These are phyloP conservation scores for Cinnamomum micranthum DNA, from an alignment of 164 flowering plant genomes.

Conservation along the genomic window DNA sequence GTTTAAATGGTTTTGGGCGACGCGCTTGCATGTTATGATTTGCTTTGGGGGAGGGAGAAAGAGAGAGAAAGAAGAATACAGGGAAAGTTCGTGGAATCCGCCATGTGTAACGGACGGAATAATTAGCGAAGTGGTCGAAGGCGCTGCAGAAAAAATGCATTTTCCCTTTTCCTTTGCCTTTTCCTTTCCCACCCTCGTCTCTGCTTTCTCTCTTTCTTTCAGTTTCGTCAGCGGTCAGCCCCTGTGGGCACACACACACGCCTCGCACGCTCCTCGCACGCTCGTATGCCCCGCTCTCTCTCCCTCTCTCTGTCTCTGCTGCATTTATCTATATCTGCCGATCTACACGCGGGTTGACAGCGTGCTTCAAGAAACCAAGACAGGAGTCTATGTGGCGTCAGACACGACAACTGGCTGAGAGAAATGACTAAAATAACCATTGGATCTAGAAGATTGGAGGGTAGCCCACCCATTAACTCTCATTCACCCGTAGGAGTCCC, in stretches of 20 bases:
- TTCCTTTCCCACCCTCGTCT: not conserved
- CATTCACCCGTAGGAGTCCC: too few relatives aligned
- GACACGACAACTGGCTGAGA: not conserved
- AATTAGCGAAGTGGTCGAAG: not conserved
- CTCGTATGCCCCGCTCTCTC: not conserved
- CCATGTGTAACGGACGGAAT: conserved; percentile 2
- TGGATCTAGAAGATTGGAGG: too few relatives aligned
- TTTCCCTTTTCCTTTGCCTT: not conserved
- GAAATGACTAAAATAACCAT: too few relatives aligned
- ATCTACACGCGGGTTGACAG: not conserved
- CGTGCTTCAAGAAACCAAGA: not conserved
- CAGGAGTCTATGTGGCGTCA: not conserved
- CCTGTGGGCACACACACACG: not conserved
- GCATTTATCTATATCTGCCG: too few relatives aligned
- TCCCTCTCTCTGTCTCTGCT: too few relatives aligned
- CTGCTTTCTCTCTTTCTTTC: not conserved
- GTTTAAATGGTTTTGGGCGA: not conserved
- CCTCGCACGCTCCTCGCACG: not conserved
- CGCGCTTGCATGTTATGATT: not conserved
- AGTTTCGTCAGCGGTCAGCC: not conserved
- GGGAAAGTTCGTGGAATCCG: not conserved
- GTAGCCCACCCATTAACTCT: too few relatives aligned
- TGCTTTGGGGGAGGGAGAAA: not conserved
- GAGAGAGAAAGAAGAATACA: not conserved
- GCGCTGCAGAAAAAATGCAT: not conserved